Evolutionary conservation across 169 alveolate genomes (phyloP).

Genomic region (Plasmodium knowlesi): DNA sequence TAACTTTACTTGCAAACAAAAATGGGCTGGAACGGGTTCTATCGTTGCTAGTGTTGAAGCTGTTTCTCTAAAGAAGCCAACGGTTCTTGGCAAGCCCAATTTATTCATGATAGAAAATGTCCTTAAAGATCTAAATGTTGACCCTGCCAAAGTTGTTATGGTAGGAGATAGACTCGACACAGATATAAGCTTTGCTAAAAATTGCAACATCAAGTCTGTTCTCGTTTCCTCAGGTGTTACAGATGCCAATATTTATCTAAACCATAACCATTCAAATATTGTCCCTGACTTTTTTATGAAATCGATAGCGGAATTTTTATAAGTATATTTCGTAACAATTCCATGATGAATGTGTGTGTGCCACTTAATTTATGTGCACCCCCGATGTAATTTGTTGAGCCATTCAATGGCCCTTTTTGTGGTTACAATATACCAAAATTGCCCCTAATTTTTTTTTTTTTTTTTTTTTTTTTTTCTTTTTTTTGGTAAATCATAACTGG

Average conservation of each 20-base stretch:
- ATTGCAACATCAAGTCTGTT: constrained; percentile 54
- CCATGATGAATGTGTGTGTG: neutral
- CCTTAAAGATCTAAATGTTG: constrained; percentile 35
- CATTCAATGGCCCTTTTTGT: neutral
- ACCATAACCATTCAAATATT: constrained; percentile 57
- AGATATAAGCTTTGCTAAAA: constrained; percentile 74
- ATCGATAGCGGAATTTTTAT: constrained; percentile 46
- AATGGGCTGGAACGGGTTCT: constrained; percentile 85
- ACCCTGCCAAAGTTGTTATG: constrained; percentile 53
- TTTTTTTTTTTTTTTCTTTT: neutral
- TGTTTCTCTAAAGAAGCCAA: constrained; percentile 74
- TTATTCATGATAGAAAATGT: constrained; percentile 70
- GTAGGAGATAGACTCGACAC: constrained; percentile 77
- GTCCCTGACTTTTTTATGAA: constrained; percentile 63
- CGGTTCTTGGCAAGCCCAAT: constrained; percentile 79
- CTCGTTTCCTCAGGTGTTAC: constrained; percentile 58
- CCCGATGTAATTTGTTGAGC: neutral
- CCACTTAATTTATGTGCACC: neutral
- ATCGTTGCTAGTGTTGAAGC: constrained; percentile 79
- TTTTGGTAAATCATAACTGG: neutral
- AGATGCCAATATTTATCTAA: constrained; percentile 34
- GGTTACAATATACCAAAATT: neutral
- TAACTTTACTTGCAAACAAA: constrained; percentile 76
- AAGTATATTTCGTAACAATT: neutral
- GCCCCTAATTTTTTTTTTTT: neutral